A percentile compares a stretch with the other conserved stretches of the same genome.
Conservation (phyloP, 83 land plant genomes). For the Larix sibirica region DNA sequence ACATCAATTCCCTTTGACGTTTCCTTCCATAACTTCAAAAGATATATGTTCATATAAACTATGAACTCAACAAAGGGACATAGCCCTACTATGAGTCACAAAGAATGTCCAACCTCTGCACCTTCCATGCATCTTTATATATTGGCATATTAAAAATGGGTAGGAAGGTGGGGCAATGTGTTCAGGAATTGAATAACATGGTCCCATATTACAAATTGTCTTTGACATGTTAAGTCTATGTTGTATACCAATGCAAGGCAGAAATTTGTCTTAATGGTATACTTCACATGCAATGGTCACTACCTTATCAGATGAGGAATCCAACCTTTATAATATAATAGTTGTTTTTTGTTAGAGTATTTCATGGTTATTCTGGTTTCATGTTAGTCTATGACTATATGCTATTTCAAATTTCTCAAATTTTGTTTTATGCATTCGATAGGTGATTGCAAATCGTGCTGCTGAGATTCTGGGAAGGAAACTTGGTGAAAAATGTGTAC, state of each 20-base stretch:
- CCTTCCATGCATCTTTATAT: too few relatives aligned
- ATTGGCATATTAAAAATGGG: too few relatives aligned
- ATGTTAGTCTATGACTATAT: neutral
- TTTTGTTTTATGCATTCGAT: slow-evolving; percentile 6
- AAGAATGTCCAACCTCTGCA: too few relatives aligned
- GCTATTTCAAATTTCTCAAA: neutral
- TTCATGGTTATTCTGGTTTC: neutral
- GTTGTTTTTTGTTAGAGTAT: neutral
- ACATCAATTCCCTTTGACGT: too few relatives aligned
- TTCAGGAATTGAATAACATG: neutral
- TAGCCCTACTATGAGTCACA: too few relatives aligned
- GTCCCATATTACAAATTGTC: too few relatives aligned
- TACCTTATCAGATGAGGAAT: neutral
- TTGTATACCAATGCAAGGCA: neutral
- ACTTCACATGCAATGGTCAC: neutral
- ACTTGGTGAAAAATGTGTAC: slow-evolving; percentile 87
- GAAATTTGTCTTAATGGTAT: neutral
- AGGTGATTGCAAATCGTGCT: slow-evolving; percentile 99
- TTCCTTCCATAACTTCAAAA: neutral
- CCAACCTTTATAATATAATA: neutral
- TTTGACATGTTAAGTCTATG: neutral
- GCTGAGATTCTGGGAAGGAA: slow-evolving; percentile 85
- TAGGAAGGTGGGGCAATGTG: neutral
- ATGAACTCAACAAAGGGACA: too few relatives aligned
- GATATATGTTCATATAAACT: too few relatives aligned